Evolutionary conservation across 1,284 basidiomycete species (phyloP).

Genomic region (Puccinia polysora): DNA sequence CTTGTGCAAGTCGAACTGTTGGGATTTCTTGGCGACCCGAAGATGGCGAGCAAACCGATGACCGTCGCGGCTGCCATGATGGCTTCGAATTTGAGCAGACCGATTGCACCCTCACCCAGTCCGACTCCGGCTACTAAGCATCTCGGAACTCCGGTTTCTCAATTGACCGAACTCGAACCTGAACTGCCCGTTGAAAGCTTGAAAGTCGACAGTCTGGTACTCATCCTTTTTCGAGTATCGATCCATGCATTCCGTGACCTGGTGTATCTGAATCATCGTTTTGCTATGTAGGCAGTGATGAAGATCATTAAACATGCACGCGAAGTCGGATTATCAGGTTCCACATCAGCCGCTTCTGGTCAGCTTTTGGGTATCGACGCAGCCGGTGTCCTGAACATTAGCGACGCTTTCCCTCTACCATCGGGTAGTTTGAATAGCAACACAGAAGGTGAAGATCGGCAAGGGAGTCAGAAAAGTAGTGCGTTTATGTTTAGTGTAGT

Average conservation of each 20-base stretch:
- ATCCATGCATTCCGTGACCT: too few species aligned
- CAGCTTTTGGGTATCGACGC: slow-evolving; percentile 85
- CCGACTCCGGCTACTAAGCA: slow-evolving; percentile 67
- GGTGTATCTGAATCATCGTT: not conserved
- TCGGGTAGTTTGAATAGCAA: slow-evolving; percentile 54
- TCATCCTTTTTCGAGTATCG: slow-evolving; percentile 50
- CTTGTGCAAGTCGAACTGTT: too few species aligned
- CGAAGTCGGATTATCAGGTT: slow-evolving; percentile 60
- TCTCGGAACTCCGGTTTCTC: slow-evolving; percentile 70
- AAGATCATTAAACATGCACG: slow-evolving; percentile 77
- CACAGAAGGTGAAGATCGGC: slow-evolving; percentile 75
- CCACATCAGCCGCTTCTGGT: slow-evolving; percentile 68
- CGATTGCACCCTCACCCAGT: slow-evolving; percentile 29
- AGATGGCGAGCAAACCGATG: slow-evolving; percentile 52
- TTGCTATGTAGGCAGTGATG: slow-evolving; percentile 67
- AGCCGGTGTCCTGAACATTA: slow-evolving; percentile 82
- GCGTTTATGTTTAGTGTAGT: too few species aligned
- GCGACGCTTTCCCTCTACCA: slow-evolving; percentile 85
- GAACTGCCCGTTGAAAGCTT: slow-evolving; percentile 72
- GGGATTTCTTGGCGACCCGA: too few species aligned
- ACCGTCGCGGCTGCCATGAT: slow-evolving; percentile 59
- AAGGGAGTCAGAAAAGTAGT: slow-evolving; percentile 51
- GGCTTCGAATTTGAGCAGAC: slow-evolving; percentile 33
- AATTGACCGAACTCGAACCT: slow-evolving; percentile 81
- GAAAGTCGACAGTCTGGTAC: slow-evolving; percentile 76